phyloP scores from a whole-genome alignment of 495 filamentous ascomycete species.

The Glonium stellatum region DNA sequence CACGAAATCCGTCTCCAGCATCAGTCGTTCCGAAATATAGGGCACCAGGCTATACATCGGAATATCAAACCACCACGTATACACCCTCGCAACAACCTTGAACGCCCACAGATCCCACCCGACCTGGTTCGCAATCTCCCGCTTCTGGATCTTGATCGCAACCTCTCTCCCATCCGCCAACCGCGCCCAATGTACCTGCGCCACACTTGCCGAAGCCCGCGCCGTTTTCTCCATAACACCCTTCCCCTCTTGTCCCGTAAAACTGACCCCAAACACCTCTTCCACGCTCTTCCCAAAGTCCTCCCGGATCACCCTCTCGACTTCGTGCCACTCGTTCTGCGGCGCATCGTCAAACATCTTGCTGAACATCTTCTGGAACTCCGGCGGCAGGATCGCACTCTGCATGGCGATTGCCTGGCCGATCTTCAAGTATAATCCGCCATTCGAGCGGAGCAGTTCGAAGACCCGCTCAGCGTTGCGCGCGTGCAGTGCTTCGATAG shows the following conservation, averaged over 20 bases:
- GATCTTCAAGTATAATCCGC: constrained; percentile 93
- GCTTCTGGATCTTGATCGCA: constrained; percentile 94
- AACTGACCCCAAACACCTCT: constrained; percentile 84
- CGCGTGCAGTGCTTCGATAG: constrained; percentile 65
- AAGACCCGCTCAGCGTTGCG: constrained; percentile 78
- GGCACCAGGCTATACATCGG: constrained; percentile 83
- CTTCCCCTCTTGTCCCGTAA: constrained; percentile 55
- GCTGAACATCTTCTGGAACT: constrained; percentile 92
- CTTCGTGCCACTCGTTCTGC: constrained; percentile 85
- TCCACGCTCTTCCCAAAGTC: constrained; percentile 76
- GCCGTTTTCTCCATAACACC: constrained; percentile 85
- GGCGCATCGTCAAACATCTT: constrained; percentile 98
- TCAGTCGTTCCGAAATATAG: constrained; percentile 78
- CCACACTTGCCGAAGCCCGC: constrained; percentile 82
- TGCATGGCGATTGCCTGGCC: constrained; percentile 99
- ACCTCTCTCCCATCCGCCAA: constrained; percentile 79
- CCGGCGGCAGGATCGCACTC: constrained; percentile 80
- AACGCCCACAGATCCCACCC: constrained; percentile 93
- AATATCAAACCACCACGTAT: constrained; percentile 76
- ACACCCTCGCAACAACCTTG: constrained; percentile 73
- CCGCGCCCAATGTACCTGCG: constrained; percentile 93
- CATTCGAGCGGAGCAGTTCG: constrained; percentile 72
- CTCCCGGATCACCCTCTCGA: constrained; percentile 76
- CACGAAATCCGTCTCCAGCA: constrained; percentile 87
- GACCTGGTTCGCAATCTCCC: constrained; percentile 82